These are phyloP conservation scores for Paramecium sonneborni DNA, from an alignment of 73 alveolate species.

Conservation along the genomic window DNA sequence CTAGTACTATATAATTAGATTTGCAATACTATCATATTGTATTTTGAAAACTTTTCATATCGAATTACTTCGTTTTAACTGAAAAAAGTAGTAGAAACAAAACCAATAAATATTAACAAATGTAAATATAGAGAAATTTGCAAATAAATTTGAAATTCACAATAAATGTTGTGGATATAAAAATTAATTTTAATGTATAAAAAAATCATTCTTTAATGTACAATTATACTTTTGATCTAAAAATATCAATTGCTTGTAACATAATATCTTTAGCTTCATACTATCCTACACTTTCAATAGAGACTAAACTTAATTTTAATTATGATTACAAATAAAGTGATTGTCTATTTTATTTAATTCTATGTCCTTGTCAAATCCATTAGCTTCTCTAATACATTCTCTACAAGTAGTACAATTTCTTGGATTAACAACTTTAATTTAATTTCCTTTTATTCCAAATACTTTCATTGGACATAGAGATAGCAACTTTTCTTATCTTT, in stretches of 20 bases:
- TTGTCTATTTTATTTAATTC: constrained; percentile 90
- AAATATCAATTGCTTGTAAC: constrained; percentile 82
- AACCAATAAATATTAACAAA: constrained; percentile 7
- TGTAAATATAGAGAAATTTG: not conserved
- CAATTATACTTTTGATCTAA: constrained; percentile 73
- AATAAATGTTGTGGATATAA: not conserved
- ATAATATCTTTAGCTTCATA: constrained; percentile 81
- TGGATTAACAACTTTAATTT: constrained; percentile 84
- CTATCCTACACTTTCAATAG: constrained; percentile 92
- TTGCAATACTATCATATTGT: not conserved
- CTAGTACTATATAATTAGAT: not conserved
- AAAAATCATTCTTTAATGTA: constrained; percentile 40
- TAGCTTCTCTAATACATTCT: constrained; percentile 94
- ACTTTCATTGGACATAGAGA: constrained; percentile 92
- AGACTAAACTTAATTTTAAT: constrained; percentile 39
- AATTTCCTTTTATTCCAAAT: constrained; percentile 88
- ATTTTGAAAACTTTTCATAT: not conserved
- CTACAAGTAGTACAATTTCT: constrained; percentile 97
- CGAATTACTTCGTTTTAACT: not conserved
- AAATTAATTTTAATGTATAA: not conserved
- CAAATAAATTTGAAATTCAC: not conserved
- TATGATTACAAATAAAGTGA: constrained; percentile 79
- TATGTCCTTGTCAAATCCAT: constrained; percentile 76
- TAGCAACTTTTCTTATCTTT: constrained; percentile 86
- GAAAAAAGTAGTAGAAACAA: not conserved